These are phyloP conservation scores for Ceratocystis colombiana DNA, from an alignment of 2,329 filamentous ascomycete species.

Conservation along the genomic window DNA sequence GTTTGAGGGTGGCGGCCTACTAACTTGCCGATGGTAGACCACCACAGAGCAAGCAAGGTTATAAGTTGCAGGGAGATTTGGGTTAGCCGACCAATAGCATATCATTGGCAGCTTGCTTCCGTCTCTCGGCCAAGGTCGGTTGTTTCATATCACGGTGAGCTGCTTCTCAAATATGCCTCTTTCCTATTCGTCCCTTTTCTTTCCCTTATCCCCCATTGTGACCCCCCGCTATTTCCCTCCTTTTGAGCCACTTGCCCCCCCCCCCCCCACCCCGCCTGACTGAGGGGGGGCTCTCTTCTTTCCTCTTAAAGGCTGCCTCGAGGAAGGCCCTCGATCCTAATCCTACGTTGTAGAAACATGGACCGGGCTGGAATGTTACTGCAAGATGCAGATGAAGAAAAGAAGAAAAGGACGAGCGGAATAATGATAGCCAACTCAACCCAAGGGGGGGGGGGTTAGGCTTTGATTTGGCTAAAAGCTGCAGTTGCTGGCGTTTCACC, in stretches of 20 bases:
- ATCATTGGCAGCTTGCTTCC: not conserved
- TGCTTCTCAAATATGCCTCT: not conserved
- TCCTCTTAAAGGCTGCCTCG: not conserved
- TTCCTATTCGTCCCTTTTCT: not conserved
- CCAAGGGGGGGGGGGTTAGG: not conserved
- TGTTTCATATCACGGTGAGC: not conserved
- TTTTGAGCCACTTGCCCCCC: not conserved
- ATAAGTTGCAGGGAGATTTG: no score
- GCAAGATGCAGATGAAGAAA: not conserved
- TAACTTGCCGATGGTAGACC: no score
- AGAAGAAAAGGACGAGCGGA: not conserved
- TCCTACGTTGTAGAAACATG: slow-evolving; percentile 12
- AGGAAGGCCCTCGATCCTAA: slow-evolving; percentile 11
- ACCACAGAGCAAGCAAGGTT: no score
- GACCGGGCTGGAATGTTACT: slow-evolving; percentile 1
- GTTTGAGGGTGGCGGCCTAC: not conserved
- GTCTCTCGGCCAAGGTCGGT: not conserved
- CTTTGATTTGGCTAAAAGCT: not conserved
- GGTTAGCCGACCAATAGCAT: not conserved
- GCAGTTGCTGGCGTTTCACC: not conserved
- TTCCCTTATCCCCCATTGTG: not conserved
- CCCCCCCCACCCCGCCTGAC: no score
- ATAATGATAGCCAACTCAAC: not conserved
- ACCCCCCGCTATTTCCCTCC: not conserved
- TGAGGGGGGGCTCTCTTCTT: not conserved